Conservation (phyloP, 192 early-diverging fungal species). For the Geranomyces michiganensis region DNA sequence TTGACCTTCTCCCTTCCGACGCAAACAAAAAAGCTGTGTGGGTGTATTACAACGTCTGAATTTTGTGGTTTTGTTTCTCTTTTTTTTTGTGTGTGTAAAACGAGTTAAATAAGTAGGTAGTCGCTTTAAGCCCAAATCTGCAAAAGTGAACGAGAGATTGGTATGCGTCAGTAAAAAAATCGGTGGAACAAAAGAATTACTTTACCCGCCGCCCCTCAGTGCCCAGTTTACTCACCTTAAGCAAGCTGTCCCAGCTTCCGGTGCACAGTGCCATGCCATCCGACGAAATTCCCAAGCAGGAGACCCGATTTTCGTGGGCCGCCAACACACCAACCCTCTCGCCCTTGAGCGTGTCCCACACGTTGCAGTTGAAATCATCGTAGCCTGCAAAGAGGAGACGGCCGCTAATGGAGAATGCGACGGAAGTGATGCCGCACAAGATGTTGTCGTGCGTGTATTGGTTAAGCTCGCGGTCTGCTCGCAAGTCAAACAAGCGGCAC, state of each 20-base stretch:
- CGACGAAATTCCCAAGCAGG: slow-evolving; percentile 92
- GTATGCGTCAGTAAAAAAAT: too few relatives aligned
- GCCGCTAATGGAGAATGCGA: slow-evolving; percentile 96
- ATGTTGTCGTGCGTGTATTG: slow-evolving; percentile 99
- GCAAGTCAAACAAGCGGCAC: slow-evolving; percentile 95
- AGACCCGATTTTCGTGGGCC: slow-evolving; percentile 95
- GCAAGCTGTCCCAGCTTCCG: slow-evolving; percentile 96
- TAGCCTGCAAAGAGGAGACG: slow-evolving; percentile 97
- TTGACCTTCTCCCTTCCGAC: too few relatives aligned
- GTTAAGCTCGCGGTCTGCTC: slow-evolving; percentile 97
- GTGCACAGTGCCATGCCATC: slow-evolving; percentile 99
- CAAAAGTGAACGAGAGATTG: too few relatives aligned
- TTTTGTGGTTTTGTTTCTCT: too few relatives aligned
- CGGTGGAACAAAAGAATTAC: too few relatives aligned
- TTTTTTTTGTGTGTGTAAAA: too few relatives aligned
- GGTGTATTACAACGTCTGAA: too few relatives aligned
- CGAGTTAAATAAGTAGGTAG: too few relatives aligned
- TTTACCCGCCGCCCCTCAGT: too few relatives aligned
- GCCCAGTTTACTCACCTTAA: slow-evolving; percentile 76
- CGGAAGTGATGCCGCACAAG: slow-evolving; percentile 96
- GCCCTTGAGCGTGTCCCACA: slow-evolving; percentile 98
- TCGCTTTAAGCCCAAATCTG: too few relatives aligned
- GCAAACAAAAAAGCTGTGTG: too few relatives aligned
- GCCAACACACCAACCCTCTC: slow-evolving; percentile 91
- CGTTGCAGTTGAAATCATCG: slow-evolving; percentile 99